phyloP scores from a whole-genome alignment of 208 protist species.

The Porcisia deanei region DNA sequence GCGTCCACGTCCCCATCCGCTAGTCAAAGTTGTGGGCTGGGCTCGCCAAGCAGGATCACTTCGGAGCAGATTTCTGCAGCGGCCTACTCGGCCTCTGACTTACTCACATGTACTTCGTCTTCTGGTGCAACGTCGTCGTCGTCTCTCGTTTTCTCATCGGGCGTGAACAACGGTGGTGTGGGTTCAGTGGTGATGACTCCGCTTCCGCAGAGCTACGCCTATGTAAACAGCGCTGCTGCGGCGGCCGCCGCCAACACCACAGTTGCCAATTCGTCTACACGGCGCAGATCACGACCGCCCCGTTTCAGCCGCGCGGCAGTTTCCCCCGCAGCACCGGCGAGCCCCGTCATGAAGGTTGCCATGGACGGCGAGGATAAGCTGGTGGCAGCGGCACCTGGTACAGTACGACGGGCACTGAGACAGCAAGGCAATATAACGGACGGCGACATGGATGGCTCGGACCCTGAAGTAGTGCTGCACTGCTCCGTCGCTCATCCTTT shows the following conservation, averaged over 20 bases:
- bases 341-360: not conserved
- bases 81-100: not conserved
- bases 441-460: not conserved
- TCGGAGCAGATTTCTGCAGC: not conserved
- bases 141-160: not conserved
- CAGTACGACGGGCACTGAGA: conserved; percentile 20
- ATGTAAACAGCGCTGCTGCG: conserved; percentile 8
- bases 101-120: not conserved
- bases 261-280: not conserved
- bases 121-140: not conserved
- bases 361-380: conserved; percentile 15
- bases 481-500: not conserved
- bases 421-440: not conserved
- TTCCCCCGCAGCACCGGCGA: not conserved
- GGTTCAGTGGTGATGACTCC: not conserved
- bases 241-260: not conserved
- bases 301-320: not conserved
- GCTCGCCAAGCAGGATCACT: not conserved
- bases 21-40: not conserved
- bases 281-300: not conserved
- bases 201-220: conserved; percentile 20
- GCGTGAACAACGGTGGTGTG: not conserved
- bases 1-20: not conserved
- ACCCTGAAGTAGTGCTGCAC: not conserved
- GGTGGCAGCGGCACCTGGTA: conserved; percentile 12